A percentile compares a stretch with the other conserved stretches of the same genome.
Conservation (phyloP, 371 early-diverging fungal genomes). For the Mucor indicus region DNA sequence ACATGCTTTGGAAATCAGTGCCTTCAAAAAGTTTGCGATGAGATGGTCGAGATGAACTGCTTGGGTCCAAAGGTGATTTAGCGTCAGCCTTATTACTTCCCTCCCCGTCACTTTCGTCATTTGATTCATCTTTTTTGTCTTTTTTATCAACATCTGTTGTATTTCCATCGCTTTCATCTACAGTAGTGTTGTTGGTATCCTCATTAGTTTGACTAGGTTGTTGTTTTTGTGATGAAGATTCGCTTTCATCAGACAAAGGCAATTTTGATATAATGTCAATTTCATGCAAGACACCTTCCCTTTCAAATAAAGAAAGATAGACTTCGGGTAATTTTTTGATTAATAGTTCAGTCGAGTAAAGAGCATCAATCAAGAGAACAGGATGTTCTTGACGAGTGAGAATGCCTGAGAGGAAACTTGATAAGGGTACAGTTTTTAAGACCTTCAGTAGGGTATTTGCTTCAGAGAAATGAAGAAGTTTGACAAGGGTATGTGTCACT, state of each 20-base stretch:
- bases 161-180: constrained; percentile 1
- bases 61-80: constrained; percentile 3
- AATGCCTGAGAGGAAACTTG: constrained; percentile 60
- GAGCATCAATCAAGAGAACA: constrained; percentile 49
- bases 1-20: constrained; percentile 22
- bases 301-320: constrained; percentile 53
- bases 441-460: constrained; percentile 32
- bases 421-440: constrained; percentile 45
- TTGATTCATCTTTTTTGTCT: constrained; percentile 2
- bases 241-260: constrained; percentile 8
- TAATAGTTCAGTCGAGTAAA: constrained; percentile 57
- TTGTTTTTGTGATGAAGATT: not conserved
- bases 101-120: constrained; percentile 14
- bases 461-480: constrained; percentile 46
- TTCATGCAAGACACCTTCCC: constrained; percentile 66
- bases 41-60: not conserved
- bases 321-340: constrained; percentile 52
- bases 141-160: not conserved
- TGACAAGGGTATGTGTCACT: constrained; percentile 53
- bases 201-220: not conserved
- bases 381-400: constrained; percentile 61
- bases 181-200: constrained; percentile 4
- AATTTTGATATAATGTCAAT: constrained; percentile 46
- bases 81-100: not conserved
- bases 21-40: constrained; percentile 25